phyloP scores from a whole-genome alignment of 441 rosid species.

The Euphorbia schlechtendalii region DNA sequence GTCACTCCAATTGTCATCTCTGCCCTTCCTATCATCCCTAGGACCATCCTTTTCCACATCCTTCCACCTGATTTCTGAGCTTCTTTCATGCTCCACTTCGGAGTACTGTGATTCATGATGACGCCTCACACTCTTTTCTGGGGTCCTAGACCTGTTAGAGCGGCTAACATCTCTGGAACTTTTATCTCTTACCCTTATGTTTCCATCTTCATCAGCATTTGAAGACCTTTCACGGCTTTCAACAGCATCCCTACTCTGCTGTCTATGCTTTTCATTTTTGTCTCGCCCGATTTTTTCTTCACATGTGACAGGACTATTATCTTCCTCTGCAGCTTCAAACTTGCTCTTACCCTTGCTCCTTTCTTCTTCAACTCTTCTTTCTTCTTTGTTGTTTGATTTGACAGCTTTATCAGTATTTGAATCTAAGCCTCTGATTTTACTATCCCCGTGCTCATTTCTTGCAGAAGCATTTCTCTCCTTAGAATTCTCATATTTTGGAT shows the following conservation, averaged over 20 bases:
- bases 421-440: constrained; percentile 45
- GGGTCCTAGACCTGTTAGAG: constrained; percentile 68
- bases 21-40: constrained; percentile 63
- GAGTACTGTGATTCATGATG: constrained; percentile 57
- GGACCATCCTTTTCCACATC: constrained; percentile 50
- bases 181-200: constrained; percentile 42
- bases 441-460: constrained; percentile 53
- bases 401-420: constrained; percentile 46
- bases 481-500: constrained; percentile 45
- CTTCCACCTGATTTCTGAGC: constrained; percentile 34
- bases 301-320: constrained; percentile 48
- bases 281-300: constrained; percentile 52
- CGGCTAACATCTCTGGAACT: constrained; percentile 40
- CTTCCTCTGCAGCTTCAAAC: constrained; percentile 57
- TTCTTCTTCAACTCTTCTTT: constrained; percentile 48
- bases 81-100: constrained; percentile 53
- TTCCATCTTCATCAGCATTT: constrained; percentile 60
- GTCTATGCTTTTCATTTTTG: constrained; percentile 48
- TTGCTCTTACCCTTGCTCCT: constrained; percentile 47
- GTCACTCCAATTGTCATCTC: constrained; percentile 71
- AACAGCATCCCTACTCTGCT: constrained; percentile 48
- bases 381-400: constrained; percentile 54
- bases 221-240: constrained; percentile 49
- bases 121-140: constrained; percentile 60
- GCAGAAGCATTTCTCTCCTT: constrained; percentile 43